Conservation (phyloP, 2,329 filamentous ascomycete species). For the Penicillium rolfsii region DNA sequence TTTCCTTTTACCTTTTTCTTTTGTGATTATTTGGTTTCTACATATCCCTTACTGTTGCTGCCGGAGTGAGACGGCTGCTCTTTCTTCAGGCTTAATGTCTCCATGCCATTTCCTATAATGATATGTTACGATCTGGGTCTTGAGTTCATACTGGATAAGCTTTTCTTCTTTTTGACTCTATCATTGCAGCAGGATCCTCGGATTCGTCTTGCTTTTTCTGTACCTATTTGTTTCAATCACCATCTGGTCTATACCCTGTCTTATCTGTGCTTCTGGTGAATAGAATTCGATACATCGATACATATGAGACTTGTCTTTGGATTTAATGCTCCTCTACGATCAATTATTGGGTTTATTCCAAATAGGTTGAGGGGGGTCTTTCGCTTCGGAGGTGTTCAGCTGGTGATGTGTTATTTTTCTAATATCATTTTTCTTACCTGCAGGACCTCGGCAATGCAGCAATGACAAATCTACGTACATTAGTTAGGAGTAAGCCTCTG, state of each 20-base stretch:
- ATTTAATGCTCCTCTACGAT: not conserved
- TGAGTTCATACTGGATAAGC: conserved; percentile 13
- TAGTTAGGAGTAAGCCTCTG: not conserved
- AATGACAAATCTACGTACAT: conserved; percentile 2
- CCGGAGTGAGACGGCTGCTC: conserved; percentile 13
- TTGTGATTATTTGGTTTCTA: conserved; percentile 6
- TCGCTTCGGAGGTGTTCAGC: not conserved
- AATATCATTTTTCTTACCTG: conserved; percentile 5
- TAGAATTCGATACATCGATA: not conserved
- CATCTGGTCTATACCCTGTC: conserved; percentile 10
- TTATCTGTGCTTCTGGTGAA: not conserved
- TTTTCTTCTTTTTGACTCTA: conserved; percentile 8
- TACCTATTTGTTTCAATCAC: conserved; percentile 24
- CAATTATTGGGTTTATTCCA: not conserved
- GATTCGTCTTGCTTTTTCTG: conserved; percentile 16
- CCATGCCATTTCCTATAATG: conserved; percentile 27
- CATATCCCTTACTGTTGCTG: conserved; percentile 19
- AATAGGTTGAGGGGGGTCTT: not conserved
- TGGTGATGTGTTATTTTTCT: not conserved
- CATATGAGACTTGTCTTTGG: not conserved
- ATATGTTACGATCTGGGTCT: conserved; percentile 23
- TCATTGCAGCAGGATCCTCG: conserved; percentile 13
- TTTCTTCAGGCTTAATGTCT: conserved; percentile 23
- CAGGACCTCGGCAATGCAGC: not conserved
- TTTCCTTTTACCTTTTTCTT: conserved; percentile 4